Conservation (phyloP, 345 rosid genomes). For the Eucalyptus shirleyi region DNA sequence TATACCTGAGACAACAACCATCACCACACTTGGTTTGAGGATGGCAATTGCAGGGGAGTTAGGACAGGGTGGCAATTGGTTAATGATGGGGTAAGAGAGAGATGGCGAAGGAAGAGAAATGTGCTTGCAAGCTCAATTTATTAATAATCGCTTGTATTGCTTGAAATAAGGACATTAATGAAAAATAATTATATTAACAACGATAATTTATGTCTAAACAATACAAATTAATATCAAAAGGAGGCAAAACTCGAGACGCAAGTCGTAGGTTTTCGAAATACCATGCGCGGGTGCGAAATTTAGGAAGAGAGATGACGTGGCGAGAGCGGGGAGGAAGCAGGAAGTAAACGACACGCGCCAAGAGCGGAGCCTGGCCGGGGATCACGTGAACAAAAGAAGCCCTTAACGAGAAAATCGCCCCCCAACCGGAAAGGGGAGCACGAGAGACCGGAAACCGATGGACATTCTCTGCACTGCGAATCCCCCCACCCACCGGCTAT, state of each 20-base stretch:
- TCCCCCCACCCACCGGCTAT: not conserved
- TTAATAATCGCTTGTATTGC: fast-evolving
- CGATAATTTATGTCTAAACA: fast-evolving
- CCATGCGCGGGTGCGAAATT: not conserved
- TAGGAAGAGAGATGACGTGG: not conserved
- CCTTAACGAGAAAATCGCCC: not conserved
- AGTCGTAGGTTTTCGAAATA: not conserved
- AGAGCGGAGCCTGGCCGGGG: not conserved
- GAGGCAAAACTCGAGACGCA: not conserved
- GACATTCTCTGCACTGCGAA: not conserved
- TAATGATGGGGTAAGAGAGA: not conserved
- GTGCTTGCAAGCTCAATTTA: too few species aligned
- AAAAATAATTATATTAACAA: too few species aligned
- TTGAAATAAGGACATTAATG: too few species aligned
- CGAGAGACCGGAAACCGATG: not conserved
- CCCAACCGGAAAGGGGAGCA: not conserved
- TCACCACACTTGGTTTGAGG: not conserved
- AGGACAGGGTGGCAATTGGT: not conserved
- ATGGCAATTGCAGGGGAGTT: not conserved
- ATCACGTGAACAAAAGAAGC: not conserved
- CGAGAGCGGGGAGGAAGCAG: not conserved
- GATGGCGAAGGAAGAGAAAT: not conserved
- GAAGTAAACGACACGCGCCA: not conserved
- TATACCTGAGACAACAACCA: not conserved
- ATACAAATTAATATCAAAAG: not conserved